Base-by-base conservation (phyloP, 2,329 filamentous ascomycete species). In the Fusarium tuaranense region DNA sequence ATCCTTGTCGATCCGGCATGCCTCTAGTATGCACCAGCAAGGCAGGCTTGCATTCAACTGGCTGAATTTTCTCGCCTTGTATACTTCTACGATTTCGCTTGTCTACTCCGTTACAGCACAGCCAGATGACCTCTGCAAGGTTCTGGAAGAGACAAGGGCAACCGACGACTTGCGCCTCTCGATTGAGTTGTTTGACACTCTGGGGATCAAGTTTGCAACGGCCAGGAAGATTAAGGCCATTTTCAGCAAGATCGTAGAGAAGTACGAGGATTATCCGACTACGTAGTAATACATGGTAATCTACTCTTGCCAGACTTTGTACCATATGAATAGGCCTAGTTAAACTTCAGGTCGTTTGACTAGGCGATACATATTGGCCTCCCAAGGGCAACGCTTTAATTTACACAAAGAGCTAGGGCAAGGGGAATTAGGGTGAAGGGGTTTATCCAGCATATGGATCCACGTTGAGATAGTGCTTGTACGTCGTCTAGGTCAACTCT, bases 91-190 rank as follows among this genome's bases (percentile, higher is more conserved):
- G 0, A 74, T 87, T 5, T 84, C 84, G 1, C 79, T 86, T 5
- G 82, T 86, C 36, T 87, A 87, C 67, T 82, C 85, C 1, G 82
- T 82, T 2, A 86, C 83, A 0, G 83, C 80, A 1, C 82, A 83
- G 53, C 82, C 83, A 0, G 80, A 85, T 14, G 74, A 76, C 20
- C 73, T 83, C 0, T 65, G 69, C 9, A 63, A 63, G 1, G 78
- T 79, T 0, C 46, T 83, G 14, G 71, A 69, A 27, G 75, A 81
- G 57, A 78, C 78, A 1, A 75, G 72, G 10, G 80, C 80, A 3
- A 79, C 80, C 13, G 77, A 80, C 1, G 80, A 82, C 44, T 74
- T 83, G 4, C 78, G 81, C 20, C 60, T 81, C 3, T 79, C 78
- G 1, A 74, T 81, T 3, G 75, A 81, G 59, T 69, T 82, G 16